Evolutionary conservation across 495 filamentous ascomycete genomes (phyloP), one percentile per base, ranked within the genome.

Genomic region (Trichoderma erinaceum): DNA sequence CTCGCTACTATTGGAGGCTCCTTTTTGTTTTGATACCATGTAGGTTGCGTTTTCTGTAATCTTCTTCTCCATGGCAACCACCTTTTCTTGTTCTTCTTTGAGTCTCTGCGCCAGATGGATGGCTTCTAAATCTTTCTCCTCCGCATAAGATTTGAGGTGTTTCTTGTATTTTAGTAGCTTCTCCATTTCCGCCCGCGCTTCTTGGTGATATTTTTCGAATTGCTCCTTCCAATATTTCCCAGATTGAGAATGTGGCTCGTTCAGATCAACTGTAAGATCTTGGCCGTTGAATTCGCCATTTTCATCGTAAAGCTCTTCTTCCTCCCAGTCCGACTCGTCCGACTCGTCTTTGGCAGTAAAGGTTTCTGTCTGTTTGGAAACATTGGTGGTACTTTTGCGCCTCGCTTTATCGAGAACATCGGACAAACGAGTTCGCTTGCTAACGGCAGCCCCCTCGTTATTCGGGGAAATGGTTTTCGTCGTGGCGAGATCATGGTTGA

Each of bases 161-260:
- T 90, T 88, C 75, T 90, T 91, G 77, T 92, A 91, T 71, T 89
- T 89, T 58, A 92, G 83, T 67, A 95, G 84, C 68, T 85, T 90
- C 74, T 89, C 88, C 76, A 94, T 90, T 74, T 93, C 90, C 13
- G 82, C 79, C 73, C 88, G 85, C n/a, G 92, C 94, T 58, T 90
- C 89, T 41, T 84, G 82, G 63, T 94, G 88, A 73, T 97, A 93
- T 68, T 83, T 86, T 68, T 96, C 89, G 72, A 90, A 96, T 75
- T 96, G 88, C 12, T 87, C 84, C 75, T 98, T 98, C 95, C 95
- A 99, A 77, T 94, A 97, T 74, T 89, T 88, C 3, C 93, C 93
- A 2, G 92, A 96, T 70, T 89, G 85, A 2, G 92, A 96, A 50
- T 87, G 86, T 5, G 95, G 93, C 58, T 90, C 86, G 65, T 89